Conservation (phyloP, 83 land plant species). For the Picea abies region DNA sequence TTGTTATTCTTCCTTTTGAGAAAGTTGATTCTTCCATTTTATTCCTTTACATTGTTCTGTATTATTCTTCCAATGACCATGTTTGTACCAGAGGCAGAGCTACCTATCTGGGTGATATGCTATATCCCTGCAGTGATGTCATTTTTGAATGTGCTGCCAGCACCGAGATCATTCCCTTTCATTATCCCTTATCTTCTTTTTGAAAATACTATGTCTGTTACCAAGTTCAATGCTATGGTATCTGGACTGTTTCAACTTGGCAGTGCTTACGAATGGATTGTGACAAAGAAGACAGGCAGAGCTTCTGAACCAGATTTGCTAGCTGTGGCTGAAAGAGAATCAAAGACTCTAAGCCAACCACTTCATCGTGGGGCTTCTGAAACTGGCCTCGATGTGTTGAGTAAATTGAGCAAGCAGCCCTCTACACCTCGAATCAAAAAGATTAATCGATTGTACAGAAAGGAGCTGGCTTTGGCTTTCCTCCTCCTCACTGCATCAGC, state of each 20-base stretch:
- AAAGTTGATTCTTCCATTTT: slow-evolving; percentile 67
- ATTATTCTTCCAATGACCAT: slow-evolving; percentile 58
- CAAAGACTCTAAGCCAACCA: slow-evolving; percentile 3
- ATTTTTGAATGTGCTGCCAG: too few species aligned
- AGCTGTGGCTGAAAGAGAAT: slow-evolving; percentile 23
- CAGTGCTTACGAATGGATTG: slow-evolving; percentile 26
- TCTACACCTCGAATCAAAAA: slow-evolving; percentile 14
- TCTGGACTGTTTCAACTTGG: slow-evolving; percentile 32
- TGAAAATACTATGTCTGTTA: too few species aligned
- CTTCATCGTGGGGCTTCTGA: slow-evolving; percentile 39
- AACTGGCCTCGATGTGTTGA: slow-evolving; percentile 35
- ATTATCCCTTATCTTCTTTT: too few species aligned
- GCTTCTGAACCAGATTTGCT: slow-evolving; percentile 31
- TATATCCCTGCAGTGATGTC: slow-evolving; percentile 38
- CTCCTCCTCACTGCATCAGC: slow-evolving; percentile 48
- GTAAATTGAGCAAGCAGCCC: slow-evolving; percentile 11
- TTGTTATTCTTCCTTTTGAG: slow-evolving; percentile 63
- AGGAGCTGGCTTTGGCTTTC: slow-evolving; percentile 58
- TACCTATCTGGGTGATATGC: slow-evolving; percentile 46
- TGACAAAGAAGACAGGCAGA: slow-evolving; percentile 31
- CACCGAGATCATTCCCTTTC: too few species aligned
- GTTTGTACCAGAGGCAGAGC: slow-evolving; percentile 50
- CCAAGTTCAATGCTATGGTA: slow-evolving; percentile 49
- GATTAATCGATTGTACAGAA: slow-evolving; percentile 52
- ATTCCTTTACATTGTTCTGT: slow-evolving; percentile 57